Percentiles rank a stretch among this genome's conserved stretches.
Conservation (phyloP, 345 rosid species). For the Rhodamnia rubescens region DNA sequence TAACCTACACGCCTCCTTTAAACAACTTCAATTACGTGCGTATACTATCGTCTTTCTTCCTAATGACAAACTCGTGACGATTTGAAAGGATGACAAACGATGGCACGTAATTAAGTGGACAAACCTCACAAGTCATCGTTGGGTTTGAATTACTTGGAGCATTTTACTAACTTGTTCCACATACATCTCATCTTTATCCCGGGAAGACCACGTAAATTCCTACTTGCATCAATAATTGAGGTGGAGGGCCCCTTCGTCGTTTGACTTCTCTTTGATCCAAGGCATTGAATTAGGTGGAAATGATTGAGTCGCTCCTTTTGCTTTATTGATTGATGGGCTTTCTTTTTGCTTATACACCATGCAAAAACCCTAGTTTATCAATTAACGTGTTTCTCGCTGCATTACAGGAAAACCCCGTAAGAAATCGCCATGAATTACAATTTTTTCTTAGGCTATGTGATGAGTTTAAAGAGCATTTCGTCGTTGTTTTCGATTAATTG, state of each 20-base stretch:
- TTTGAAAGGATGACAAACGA: not conserved
- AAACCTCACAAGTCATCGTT: not conserved
- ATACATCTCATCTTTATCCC: not conserved
- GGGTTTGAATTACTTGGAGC: not conserved
- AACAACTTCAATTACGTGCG: not conserved
- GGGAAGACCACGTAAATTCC: not conserved
- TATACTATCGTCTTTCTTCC: not conserved
- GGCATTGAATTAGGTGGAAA: not conserved
- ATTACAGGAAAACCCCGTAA: not conserved
- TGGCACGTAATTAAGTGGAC: not conserved
- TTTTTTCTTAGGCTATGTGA: not conserved
- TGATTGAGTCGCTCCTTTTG: not conserved
- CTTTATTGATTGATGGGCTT: not conserved
- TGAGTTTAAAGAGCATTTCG: not conserved
- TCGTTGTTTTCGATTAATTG: not conserved
- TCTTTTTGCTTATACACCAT: not conserved
- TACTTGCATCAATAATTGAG: not conserved
- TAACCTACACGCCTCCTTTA: fast-evolving
- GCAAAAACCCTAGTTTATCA: not conserved
- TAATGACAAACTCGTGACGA: not conserved
- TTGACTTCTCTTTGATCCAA: not conserved
- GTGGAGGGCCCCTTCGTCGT: not conserved
- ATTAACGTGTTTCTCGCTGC: not conserved
- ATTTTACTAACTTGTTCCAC: not conserved
- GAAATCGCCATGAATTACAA: not conserved